Evolutionary conservation across 352 stramenopile species (phyloP), one percentile per base, ranked within the genome.

Genomic region (Phytophthora niederhauseri): DNA sequence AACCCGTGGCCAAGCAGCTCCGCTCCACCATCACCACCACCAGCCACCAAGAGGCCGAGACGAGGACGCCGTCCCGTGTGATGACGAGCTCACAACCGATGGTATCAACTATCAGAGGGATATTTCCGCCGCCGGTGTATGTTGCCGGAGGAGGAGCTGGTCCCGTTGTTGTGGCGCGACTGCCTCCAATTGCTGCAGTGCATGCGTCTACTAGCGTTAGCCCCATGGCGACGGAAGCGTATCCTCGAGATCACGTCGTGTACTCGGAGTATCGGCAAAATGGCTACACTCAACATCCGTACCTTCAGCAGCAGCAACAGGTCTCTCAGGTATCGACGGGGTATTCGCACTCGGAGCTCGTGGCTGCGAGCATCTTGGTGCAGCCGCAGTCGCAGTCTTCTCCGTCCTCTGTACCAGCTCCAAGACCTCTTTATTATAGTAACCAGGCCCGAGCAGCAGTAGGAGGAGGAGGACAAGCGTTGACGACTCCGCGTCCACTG

Each of bases 321-420:
- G 58, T 24, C 17, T 9, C 22, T 31, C 68, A 67, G 45, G 19
- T 45, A 28, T 9, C 64, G 6, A 5, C 59, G 3, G 62, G 51
- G 0, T 81, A 83, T 59, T 77, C 73, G 14, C 64, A 68, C 28
- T 83, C 73, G 26, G 73, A 81, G 54, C 57, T 79, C 15, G 45
- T 66, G 17, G 76, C 73, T 22, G 76, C 76, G 2, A 75, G 57
- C 51, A 70, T 70, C 9, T 59, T 84, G 30, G 61, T 66, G 12
- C 67, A 75, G 28, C 57, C 72, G 17, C 52, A 64, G 38, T 30
- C 72, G 17, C 52, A 64, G 38, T 19, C 58, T 12, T 60, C 30
- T 20, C 2, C 49, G 12, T 8, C 61, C 0, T 3, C 31, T 24
- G 22, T 38, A 26, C n/a, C 54, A 24, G 30, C 45, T 6, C 58